Base-by-base conservation (phyloP, 305 asterid genomes). In the Rubia balearica region DNA sequence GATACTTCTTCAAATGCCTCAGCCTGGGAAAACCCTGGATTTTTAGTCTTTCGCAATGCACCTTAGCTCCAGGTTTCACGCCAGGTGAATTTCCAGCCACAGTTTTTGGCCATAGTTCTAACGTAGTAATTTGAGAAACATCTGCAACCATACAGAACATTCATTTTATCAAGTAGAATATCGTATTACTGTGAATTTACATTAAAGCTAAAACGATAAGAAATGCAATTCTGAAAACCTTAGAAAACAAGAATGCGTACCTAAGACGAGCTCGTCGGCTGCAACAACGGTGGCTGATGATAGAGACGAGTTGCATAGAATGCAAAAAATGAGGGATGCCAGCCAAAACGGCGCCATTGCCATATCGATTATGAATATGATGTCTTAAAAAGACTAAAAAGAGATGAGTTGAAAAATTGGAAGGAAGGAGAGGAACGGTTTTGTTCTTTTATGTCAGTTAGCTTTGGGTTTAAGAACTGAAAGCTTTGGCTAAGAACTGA, bases 11-110 rank as follows among this genome's bases (percentile, higher is more conserved):
- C 74, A 91, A 82, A 77, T 85, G 81, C 61, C 75, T 77, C 67
- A 81, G 74, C 81, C 97, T 78, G 27, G 90, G 82, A 75, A 88
- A 75, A 69, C 98, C 98, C 72, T 83, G 81, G 70, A 93, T 85
- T 57, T 73, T 67, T 75, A 91, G 80, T 75, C 98, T 85, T 83
- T 79, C 95, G 59, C 96, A 94, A 62, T 81, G 78, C 57, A 89
- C 83, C 85, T 83, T 85, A 22, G 83, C 49, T 41, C 95, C 96
- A 75, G 89, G 96, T 80, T 85, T 91, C 40, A 83, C 68, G 62
- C 96, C 96, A 53, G 97, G 98, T 73, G 95, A 89, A 5, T 83
- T 81, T 70, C 84, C 93, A 59, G 89, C 87, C 10, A 80, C 62
- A 57, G 81, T 49, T 75, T 83, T 81, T 11, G 97, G 97, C 62